A percentile compares a stretch with the other conserved stretches of the same genome.
phyloP scores from a whole-genome alignment of 148 eudicot species.

The Rhododendron ovatum region DNA sequence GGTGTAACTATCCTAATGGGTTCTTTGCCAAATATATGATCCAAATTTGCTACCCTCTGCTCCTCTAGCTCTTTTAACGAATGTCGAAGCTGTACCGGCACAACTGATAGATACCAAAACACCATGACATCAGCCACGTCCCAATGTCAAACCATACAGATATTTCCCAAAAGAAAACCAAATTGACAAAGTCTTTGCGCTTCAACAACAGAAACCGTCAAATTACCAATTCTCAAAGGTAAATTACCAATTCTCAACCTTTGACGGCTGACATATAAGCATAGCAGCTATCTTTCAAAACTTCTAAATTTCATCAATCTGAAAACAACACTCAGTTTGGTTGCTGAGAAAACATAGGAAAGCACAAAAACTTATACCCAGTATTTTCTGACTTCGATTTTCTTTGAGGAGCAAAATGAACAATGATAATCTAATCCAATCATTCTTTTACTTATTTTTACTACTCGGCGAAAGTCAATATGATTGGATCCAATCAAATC shows the following conservation, averaged over 20 bases:
- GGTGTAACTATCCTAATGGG: conserved; percentile 79
- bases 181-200: not conserved
- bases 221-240: not conserved
- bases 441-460: not conserved
- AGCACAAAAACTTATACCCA: not conserved
- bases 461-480: too few relatives aligned
- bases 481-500: not conserved
- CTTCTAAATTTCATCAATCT: not conserved
- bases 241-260: not conserved
- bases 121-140: not conserved
- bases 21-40: conserved; percentile 76
- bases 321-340: not conserved
- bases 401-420: not conserved
- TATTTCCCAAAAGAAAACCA: not conserved
- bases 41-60: conserved; percentile 48
- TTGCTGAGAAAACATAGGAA: not conserved
- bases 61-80: conserved; percentile 79
- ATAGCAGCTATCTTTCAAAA: not conserved
- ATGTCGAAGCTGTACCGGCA: conserved; percentile 67
- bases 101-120: conserved; percentile 44
- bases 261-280: not conserved
- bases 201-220: not conserved
- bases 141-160: not conserved
- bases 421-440: not conserved
- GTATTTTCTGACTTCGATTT: conserved; percentile 21